Evolutionary conservation across 2,329 filamentous ascomycete genomes (phyloP), one percentile per base, ranked within the genome.

Genomic region (Aspergillus quadrilineatus): DNA sequence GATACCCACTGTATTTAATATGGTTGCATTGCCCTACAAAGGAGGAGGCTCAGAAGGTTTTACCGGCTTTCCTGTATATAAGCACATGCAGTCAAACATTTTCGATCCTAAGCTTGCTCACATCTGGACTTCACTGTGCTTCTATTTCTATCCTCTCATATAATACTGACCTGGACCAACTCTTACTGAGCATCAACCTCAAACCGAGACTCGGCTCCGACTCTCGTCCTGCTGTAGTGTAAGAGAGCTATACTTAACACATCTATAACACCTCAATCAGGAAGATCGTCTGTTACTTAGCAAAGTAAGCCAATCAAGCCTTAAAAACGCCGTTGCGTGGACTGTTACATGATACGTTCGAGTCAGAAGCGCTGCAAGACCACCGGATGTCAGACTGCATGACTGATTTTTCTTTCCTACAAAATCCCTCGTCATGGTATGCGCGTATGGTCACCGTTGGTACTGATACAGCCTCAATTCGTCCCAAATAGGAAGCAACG

Each of bases 1-100:
- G 55, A 57, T 57, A 57, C 50, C 55, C 55, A 53, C 45, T 29
- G 26, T 53, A 45, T 57, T 53, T 39, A 10, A 45, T 37, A 37
- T 39, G 36, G n/a, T 50, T 56, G 15, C 32, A 28, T n/a, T 42
- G 22, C 37, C 26, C 26, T 28, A 28, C 26, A 6, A 6, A 28
- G 26, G 26, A 28, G 26, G 14, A 47, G 15, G 6, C 41, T 26
- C 44, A 46, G 48, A 50, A 8, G 39, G 17, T 32, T 45, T n/a
- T 17, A 26, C 15, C 34, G 46, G 39, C 48, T 10, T 42, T 39
- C n/a, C 30, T 48, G 53, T 41, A 50, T 36, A 17, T 51, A 26
- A 39, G 9, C 46, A 28, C 46, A 28, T n/a, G 3, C 32, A 49
- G 26, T 28, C 3, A 22, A 49, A 36, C 37, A 32, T n/a, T 9